Evolutionary conservation across 345 rosid genomes (phyloP), one percentile per base, ranked within the genome.

Genomic region (Hevea brasiliensis): DNA sequence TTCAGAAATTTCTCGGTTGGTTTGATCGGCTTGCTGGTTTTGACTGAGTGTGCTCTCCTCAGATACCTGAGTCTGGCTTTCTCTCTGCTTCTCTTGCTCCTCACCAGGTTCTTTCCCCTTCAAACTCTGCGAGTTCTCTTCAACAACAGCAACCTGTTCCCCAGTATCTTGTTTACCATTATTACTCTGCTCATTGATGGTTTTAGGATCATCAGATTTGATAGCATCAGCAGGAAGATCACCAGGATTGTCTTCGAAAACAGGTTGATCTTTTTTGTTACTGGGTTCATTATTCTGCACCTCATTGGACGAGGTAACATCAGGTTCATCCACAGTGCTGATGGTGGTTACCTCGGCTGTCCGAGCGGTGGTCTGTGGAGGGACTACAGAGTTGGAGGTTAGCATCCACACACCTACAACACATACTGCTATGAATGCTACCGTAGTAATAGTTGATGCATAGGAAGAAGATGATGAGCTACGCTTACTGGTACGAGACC

Each of bases 391-490:
- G 81, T 84, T 85, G 5, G 88, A 83, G 50, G 86, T 80, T 15
- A 92, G 85, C 94, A 91, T 85, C 98, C 97, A 95, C 0, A 89
- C 90, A 37, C 93, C 99, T 0, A 95, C 18, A 24, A 89, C 87
- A 57, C 96, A 91, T 11, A 95, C 59, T 59, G 86, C 83, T 6
- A 90, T 81, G 73, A 95, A 89, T 17, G 87, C 72, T 6, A 95
- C 61, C 12, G 92, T 90, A 29, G 90, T 89, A 50, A 92, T 78
- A 18, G 91, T 86, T 21, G 95, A 89, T 3, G 89, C 75, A 78
- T 88, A 86, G 0, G 97, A 87, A 35, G 84, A 47, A 37, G 78
- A 65, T 15, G 82, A 75, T 12, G 85, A 72, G 83, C 40, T 48
- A 6, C 90, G 85, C 84, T 89, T 89, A 68, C 55, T 79, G 55